phyloP scores from a whole-genome alignment of 768 basidiomycete genomes.

The Termitomyces sp. region DNA sequence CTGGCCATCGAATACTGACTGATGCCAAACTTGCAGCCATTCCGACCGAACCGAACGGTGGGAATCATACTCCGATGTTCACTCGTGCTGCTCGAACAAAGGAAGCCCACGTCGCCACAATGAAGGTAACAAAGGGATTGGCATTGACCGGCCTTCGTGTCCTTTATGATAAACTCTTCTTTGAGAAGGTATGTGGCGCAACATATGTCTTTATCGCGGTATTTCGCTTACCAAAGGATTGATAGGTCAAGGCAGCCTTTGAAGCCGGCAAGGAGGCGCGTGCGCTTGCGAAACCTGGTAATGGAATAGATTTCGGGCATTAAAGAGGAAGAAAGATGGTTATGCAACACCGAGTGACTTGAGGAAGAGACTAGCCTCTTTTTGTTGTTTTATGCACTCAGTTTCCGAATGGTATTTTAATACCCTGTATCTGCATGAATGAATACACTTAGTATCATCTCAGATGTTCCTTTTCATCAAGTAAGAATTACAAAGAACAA shows the following conservation, averaged over 20 bases:
- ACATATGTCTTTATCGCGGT: neutral
- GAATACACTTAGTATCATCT: neutral
- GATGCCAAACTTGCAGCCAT: constrained; percentile 47
- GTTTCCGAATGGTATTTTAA: neutral
- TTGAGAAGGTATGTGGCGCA: constrained; percentile 39
- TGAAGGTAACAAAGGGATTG: constrained; percentile 55
- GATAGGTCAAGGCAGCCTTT: constrained; percentile 22
- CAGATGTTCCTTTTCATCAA: neutral
- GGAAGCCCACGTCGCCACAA: constrained; percentile 60
- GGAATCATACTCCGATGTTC: constrained; percentile 76
- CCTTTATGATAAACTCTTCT: constrained; percentile 56
- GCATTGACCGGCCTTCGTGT: constrained; percentile 60
- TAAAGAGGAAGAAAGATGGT: neutral
- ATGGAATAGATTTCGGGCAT: neutral
- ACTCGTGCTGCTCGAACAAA: constrained; percentile 51
- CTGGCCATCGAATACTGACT: constrained; percentile 16
- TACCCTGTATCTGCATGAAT: neutral
- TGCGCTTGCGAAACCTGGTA: neutral
- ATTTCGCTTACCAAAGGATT: neutral
- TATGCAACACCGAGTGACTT: neutral
- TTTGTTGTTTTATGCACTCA: too few species aligned
- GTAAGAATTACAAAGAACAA: neutral
- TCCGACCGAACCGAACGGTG: constrained; percentile 64
- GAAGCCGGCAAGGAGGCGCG: constrained; percentile 3
- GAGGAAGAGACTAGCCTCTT: too few species aligned